Evolutionary conservation across 75 land plant species (phyloP).

Genomic region (Larix kaempferi): DNA sequence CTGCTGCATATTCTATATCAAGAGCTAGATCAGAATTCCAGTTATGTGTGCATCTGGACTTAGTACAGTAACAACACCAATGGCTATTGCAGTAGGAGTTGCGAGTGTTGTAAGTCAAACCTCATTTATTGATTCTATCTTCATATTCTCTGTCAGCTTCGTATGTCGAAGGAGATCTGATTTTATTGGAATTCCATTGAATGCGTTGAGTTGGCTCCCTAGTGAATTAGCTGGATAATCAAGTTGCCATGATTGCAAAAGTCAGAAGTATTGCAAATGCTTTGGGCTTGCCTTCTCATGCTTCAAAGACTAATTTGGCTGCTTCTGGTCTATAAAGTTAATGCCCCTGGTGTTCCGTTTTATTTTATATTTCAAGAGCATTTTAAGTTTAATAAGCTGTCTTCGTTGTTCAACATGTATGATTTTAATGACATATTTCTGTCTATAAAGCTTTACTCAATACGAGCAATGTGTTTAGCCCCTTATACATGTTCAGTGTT

Average conservation of each 20-base stretch:
- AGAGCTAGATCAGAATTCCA: slow-evolving; percentile 81
- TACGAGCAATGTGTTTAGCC: too few relatives aligned
- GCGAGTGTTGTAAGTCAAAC: slow-evolving; percentile 77
- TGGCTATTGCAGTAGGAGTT: slow-evolving; percentile 91
- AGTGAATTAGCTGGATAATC: slow-evolving; percentile 78
- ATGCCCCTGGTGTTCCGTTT: too few relatives aligned
- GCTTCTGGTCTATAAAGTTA: too few relatives aligned
- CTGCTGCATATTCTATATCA: slow-evolving; percentile 90
- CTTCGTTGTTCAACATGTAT: too few relatives aligned
- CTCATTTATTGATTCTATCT: neutral
- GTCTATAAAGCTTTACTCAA: too few relatives aligned
- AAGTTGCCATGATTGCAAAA: slow-evolving; percentile 92
- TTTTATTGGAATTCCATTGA: slow-evolving; percentile 5
- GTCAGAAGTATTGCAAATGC: slow-evolving; percentile 75
- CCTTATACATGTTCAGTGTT: too few relatives aligned
- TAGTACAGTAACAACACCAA: slow-evolving; percentile 93
- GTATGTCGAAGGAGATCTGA: neutral
- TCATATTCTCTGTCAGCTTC: neutral
- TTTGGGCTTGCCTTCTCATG: slow-evolving; percentile 23
- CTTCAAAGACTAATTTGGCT: too few relatives aligned
- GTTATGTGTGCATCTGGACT: slow-evolving; percentile 94
- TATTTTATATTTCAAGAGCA: too few relatives aligned
- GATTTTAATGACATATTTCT: too few relatives aligned
- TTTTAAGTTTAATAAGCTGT: too few relatives aligned
- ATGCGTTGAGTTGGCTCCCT: slow-evolving; percentile 91